Base-by-base conservation (phyloP, 805 yeast genomes). In the Lachancea kluyveri region DNA sequence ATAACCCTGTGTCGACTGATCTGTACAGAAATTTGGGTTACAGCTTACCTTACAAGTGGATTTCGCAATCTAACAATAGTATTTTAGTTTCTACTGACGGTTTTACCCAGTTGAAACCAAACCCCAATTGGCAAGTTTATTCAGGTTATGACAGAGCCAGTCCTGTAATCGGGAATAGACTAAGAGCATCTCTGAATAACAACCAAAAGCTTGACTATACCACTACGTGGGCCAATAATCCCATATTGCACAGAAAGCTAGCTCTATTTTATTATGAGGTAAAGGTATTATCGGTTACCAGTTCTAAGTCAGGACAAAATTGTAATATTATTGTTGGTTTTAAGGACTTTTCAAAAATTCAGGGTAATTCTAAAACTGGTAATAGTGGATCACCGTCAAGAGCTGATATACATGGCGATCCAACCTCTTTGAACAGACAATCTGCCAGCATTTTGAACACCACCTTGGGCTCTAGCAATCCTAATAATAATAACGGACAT, bases 191-290 rank as follows among this genome's bases (percentile, higher is more conserved):
- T 5, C 35, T 46, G n/a, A 28, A 39, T 8, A 40, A 36, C 4
- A 40, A 30, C 10, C 40, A 39, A 19, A 46, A 51, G 28, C 36
- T 32, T 23, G 54, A 52, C 13, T 56, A 41, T 37, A 52, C 51
- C 3, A 39, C 41, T 1, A 52, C 57, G 3, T 46, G 49, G 48
- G 51, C 60, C 8, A 52, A 56, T 31, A 43, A 44, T 21, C 33
- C 40, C 6, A n/a, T 54, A 12, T 44, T 48, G n/a, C 34, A 40
- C 9, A 30, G 38, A 12, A 41, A 41, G 13, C 19, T 54, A 5
- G 54, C 52, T 1, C 38, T 56, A 9, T 56, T 46, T 28, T 56
- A 56, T 32, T 56, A 44, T 31, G 61, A 56, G 33, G 37, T 54
- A 6, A 41, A 46, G 34, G 39, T 55, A 1, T 33, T 48, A 6